phyloP scores from a whole-genome alignment of 2,329 filamentous ascomycete species.

The Alternaria viburni region DNA sequence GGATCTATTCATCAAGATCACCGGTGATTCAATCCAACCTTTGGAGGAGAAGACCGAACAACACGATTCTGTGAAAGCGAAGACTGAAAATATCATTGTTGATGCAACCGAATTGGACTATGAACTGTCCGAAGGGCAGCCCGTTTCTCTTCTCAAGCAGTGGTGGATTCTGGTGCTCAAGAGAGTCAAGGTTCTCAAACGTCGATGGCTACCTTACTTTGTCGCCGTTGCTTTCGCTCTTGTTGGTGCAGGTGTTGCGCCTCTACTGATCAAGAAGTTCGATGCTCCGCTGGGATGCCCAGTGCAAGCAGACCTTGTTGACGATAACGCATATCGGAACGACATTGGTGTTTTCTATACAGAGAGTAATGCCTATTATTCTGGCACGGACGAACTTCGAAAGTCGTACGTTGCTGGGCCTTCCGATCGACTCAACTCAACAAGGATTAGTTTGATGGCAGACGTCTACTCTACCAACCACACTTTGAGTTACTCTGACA shows the following conservation, averaged over 20 bases:
- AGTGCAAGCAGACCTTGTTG: conserved; percentile 22
- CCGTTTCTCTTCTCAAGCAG: conserved; percentile 72
- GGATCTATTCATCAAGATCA: neutral
- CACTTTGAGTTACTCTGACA: conserved; percentile 9
- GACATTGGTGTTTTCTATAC: neutral
- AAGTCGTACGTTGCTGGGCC: neutral
- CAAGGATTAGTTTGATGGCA: conserved; percentile 11
- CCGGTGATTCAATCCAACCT: neutral
- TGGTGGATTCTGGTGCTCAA: conserved; percentile 76
- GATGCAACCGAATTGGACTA: conserved; percentile 12
- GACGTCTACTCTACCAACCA: conserved; percentile 40
- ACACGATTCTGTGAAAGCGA: neutral
- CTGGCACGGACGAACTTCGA: neutral
- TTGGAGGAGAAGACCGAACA: neutral
- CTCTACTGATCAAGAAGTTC: conserved; percentile 70
- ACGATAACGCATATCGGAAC: neutral
- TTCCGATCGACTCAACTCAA: neutral
- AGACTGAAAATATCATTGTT: neutral
- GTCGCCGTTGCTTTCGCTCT: conserved; percentile 78
- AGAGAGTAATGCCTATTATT: neutral
- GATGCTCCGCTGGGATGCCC: conserved; percentile 52
- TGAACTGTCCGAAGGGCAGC: conserved; percentile 67
- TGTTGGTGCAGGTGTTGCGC: conserved; percentile 76
- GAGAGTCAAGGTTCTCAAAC: conserved; percentile 73
- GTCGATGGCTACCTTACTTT: conserved; percentile 76